Base-by-base conservation (phyloP, 2,329 filamentous ascomycete species). In the Colletotrichum lini region DNA sequence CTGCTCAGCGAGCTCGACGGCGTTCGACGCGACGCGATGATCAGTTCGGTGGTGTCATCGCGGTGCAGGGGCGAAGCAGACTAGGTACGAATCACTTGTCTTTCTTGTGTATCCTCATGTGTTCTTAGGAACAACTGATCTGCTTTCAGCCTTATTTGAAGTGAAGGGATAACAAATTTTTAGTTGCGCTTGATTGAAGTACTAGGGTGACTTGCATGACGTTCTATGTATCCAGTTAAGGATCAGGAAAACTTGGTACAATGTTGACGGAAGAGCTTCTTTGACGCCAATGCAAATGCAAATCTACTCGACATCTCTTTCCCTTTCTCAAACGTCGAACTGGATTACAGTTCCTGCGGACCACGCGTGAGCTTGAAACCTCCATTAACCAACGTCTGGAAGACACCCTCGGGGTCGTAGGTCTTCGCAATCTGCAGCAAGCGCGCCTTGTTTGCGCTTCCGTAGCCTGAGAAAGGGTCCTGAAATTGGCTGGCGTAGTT, bases 401-500 rank as follows among this genome's bases (percentile, higher is more conserved):
- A 83, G 4, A 83, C 76, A 4, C 76, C 73, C 1, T 77, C 40
- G 0, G 81, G 80, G 65, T 85, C 82, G 45, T 84, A 84, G 60
- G 81, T 81, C n/a, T 75, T 67, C 2, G 77, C 73, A 10, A 82
- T 70, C 0, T 70, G 65, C 53, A 74, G 72, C 30, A 85, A 64
- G 38, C 75, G 79, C 4, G 74, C 76, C 50, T 83, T 71, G 21
- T 83, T 86, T 2, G 78, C 76, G 2, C 74, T 42, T 0, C 85
- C 84, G 61, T 86, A 87, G 13, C 80, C 75, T 0, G 73, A 35
- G 26, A 86, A 77, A 0, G 84, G 81, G 35, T 83, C 74, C 45
- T 77, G 75, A 4, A 78, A 77, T 35, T 76, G 74, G 10, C 80
- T 79, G 1, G 84, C 84, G 64, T 87, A 87, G 74, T 87, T 86